These are phyloP conservation scores for Juglanconis sp. DNA, from an alignment of 2,329 filamentous ascomycete species.

Conservation along the genomic window DNA sequence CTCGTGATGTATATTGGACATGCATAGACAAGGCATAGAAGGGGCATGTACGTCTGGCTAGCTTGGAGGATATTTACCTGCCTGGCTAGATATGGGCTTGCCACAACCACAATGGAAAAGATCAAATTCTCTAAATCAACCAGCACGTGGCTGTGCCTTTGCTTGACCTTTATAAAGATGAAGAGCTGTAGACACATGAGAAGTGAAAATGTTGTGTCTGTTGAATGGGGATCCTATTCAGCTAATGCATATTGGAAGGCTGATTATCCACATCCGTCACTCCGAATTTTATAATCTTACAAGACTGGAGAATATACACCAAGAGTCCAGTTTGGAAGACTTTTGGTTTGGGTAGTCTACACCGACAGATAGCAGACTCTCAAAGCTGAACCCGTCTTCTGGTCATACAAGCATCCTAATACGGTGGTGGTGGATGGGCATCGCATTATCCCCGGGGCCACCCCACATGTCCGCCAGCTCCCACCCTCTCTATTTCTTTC, in stretches of 20 bases:
- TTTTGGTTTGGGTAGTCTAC: background rate
- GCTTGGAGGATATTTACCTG: background rate
- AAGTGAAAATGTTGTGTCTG: too few relatives aligned
- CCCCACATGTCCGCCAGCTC: background rate
- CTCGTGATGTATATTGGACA: background rate
- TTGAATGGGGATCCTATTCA: too few relatives aligned
- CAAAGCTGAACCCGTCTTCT: background rate
- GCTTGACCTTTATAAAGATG: too few relatives aligned
- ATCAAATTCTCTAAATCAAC: background rate
- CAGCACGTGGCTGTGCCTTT: too few relatives aligned
- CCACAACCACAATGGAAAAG: background rate
- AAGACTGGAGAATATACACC: background rate
- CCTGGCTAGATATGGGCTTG: background rate
- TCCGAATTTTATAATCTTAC: background rate
- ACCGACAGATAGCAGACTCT: background rate
- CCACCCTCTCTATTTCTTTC: background rate
- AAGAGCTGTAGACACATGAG: too few relatives aligned
- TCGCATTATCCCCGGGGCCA: too few relatives aligned
- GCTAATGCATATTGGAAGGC: too few relatives aligned
- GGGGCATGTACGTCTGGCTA: background rate
- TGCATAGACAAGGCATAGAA: background rate
- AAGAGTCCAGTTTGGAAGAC: background rate
- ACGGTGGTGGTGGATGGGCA: too few relatives aligned
- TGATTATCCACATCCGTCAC: too few relatives aligned
- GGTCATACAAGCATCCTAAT: background rate